These are phyloP conservation scores for Oxytropis ochrocephala DNA, from an alignment of 306 rosid species.

Conservation along the genomic window DNA sequence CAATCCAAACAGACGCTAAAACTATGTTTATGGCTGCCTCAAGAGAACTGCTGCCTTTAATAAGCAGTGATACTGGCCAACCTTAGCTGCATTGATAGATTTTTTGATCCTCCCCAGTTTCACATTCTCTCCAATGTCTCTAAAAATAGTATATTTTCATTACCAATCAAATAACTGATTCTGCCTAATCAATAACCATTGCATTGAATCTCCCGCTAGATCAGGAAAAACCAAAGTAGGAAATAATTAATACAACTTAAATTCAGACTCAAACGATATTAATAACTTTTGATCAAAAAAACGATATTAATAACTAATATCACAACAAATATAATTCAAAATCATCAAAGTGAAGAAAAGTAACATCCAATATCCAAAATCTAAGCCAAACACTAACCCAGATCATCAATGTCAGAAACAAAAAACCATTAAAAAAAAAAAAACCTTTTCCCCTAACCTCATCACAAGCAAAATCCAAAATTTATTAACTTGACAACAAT, in stretches of 20 bases:
- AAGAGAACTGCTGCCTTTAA: too few relatives aligned
- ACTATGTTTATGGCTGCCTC: background rate
- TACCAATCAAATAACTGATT: background rate
- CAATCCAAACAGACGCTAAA: too few relatives aligned
- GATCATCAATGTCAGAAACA: background rate
- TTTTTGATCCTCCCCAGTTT: background rate
- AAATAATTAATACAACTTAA: too few relatives aligned
- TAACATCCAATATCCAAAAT: background rate
- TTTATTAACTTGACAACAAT: background rate
- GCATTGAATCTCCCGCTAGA: background rate
- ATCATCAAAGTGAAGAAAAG: background rate
- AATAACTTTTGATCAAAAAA: too few relatives aligned
- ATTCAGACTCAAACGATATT: too few relatives aligned
- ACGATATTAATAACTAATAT: background rate
- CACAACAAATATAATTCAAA: background rate
- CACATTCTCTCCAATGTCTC: background rate
- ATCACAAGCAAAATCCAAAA: conserved; percentile 32
- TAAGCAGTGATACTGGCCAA: background rate
- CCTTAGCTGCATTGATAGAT: conserved; percentile 1
- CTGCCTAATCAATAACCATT: background rate
- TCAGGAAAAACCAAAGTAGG: background rate
- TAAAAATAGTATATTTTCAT: background rate
- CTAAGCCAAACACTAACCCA: background rate
- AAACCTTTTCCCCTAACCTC: conserved; percentile 23
- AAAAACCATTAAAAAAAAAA: background rate